Evolutionary conservation across 495 filamentous ascomycete species (phyloP).

Genomic region (Neurospora sp.): DNA sequence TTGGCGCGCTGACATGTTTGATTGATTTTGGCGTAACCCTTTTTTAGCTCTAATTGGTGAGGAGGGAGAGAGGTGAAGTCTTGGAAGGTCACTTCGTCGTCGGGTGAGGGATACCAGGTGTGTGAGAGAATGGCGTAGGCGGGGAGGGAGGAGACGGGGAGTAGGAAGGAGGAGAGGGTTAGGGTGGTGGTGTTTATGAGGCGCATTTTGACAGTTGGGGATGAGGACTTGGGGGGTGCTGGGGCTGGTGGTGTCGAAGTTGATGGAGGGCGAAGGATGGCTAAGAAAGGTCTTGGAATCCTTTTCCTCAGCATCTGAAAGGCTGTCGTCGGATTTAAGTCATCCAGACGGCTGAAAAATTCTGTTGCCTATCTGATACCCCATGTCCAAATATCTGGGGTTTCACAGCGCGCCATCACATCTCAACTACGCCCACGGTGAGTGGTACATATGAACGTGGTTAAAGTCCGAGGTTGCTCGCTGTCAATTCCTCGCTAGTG

Average conservation of each 20-base stretch:
- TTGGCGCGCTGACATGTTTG: constrained; percentile 23
- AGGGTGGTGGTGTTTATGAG: constrained; percentile 33
- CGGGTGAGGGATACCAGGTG: constrained; percentile 15
- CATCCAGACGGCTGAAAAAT: neutral
- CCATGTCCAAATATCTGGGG: neutral
- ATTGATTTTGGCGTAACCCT: constrained; percentile 13
- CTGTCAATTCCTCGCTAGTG: neutral
- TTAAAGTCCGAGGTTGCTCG: neutral
- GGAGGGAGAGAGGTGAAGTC: constrained; percentile 10
- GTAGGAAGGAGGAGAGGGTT: constrained; percentile 26
- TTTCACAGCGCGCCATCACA: neutral
- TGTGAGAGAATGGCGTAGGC: constrained; percentile 31
- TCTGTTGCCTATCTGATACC: neutral
- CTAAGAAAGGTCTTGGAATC: too few relatives aligned
- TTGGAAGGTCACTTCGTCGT: constrained; percentile 26
- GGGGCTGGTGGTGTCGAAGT: neutral
- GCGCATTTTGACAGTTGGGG: constrained; percentile 20
- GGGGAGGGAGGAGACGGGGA: constrained; percentile 13
- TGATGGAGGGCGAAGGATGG: too few relatives aligned
- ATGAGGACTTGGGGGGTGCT: neutral
- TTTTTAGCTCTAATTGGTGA: neutral
- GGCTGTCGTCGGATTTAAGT: neutral
- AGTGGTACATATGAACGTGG: neutral
- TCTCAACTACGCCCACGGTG: neutral
- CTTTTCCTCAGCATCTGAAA: too few relatives aligned